Base-by-base conservation (phyloP, 129 eudicot species). In the Escallonia herrerae region DNA sequence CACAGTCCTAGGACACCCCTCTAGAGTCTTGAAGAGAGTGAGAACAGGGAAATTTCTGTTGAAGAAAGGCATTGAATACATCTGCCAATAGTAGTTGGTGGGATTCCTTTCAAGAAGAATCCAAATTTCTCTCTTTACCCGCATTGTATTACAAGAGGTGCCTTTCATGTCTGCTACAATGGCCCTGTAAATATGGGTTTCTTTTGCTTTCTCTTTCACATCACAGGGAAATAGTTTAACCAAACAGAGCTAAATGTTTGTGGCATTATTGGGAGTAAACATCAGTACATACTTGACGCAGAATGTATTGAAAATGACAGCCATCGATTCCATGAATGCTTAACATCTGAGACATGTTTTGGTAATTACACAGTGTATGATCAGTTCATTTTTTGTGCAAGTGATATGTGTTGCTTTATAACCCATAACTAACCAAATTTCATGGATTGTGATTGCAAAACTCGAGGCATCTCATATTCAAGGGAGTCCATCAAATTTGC, bases 231-330 rank as follows among this genome's bases (percentile, higher is more conserved):
- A 5, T 55, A 56, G 56, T 47, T 69, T 46, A 69, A 68, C 55
- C 58, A 62, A 53, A 68, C 6, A 6, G 22, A 57, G 8, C 4
- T 52, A 8, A 3, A 7, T 8, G 15, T 52, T 8, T 3, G 11
- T 8, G 56, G 15, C 6, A 46, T 5, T 9, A 46, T 46, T 46
- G 10, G 50, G 50, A 46, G 50, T 52, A 13, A 52, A 13, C 56
- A 5, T 52, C 14, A 15, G 44, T 39, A 64, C 58, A 50, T 62
- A 47, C 44, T 62, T 46, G 72, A 54, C 69, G 68, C 47, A 74
- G 76, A 80, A 76, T 76, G 63, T 72, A 64, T 50, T 72, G 79
- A 76, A 76, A 58, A 68, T 5, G 85, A 76, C 79, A 59, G 50
- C 75, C 72, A 66, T 40, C 54, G 43, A 74, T 70, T 61, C 72